Base-by-base conservation (phyloP, 2,329 filamentous ascomycete genomes). In the Grosmannia serpens region DNA sequence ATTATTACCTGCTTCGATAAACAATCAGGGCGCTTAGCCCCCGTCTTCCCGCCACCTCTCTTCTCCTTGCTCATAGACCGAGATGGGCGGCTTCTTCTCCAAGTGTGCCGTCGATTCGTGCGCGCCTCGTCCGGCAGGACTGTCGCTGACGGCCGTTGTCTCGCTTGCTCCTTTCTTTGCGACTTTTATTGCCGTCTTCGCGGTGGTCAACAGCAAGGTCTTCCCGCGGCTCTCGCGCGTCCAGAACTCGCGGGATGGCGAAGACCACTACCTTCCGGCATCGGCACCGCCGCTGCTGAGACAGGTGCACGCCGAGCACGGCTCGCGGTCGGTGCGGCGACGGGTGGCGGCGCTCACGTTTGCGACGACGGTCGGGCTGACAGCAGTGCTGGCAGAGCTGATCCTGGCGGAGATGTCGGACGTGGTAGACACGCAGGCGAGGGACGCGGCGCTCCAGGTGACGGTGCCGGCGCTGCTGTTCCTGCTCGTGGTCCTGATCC, bases 341-440 rank as follows among this genome's bases (percentile, higher is more conserved):
- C 73, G 77, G 27, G 68, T 80, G 15, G 80, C 84, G 2, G 85
- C 83, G 17, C 72, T 80, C 59, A 84, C 87, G 1, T 95, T 95
- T 70, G 85, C 88, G 8, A 80, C 83, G 1, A 95, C 88, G 11
- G 82, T 94, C 41, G 89, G 84, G 1, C 77, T 95, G 10, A 87
- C 89, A 7, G 81, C 86, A 44, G 88, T 92, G 1, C 76, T 95
- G 52, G 89, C 85, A 3, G 86, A 91, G 71, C 74, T 95, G 64
- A 88, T 95, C 52, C 78, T 95, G 10, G 90, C 88, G 65, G 90
- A 95, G 71, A 89, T 95, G 50, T 84, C 88, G 29, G 88, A 89
- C 66, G 78, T 87, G 6, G 78, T 89, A n/a, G 80, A 86, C 62
- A 78, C 84, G 8, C 75, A 76, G 35, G 88, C 88, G 15, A 78